A percentile compares a stretch with the other conserved stretches of the same genome.
phyloP scores from a whole-genome alignment of 306 rosid species.

The Cucumis melo region DNA sequence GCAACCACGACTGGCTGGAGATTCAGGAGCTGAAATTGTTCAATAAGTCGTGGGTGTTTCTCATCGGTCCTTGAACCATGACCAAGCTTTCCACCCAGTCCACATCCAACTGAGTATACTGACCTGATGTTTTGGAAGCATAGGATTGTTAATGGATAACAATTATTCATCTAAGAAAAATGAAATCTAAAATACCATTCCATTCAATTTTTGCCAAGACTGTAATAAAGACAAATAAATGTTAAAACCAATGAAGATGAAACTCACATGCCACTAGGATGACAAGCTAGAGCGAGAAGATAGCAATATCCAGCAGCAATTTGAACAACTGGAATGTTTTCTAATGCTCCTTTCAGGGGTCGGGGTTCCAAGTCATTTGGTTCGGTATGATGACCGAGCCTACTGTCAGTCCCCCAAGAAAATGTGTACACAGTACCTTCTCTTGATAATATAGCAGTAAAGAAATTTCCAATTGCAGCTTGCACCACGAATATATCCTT shows the following conservation, averaged over 20 bases:
- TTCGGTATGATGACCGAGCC: slow-evolving; percentile 83
- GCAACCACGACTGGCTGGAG: slow-evolving; percentile 80
- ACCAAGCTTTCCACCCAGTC: slow-evolving; percentile 96
- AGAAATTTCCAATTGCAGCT: slow-evolving; percentile 89
- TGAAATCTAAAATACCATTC: not conserved
- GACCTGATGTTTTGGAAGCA: slow-evolving; percentile 38
- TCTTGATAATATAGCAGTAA: slow-evolving; percentile 87
- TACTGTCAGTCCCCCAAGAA: slow-evolving; percentile 76
- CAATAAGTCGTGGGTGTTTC: slow-evolving; percentile 65
- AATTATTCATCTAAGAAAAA: not conserved
- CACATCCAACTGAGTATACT: slow-evolving; percentile 91
- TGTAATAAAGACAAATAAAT: not conserved
- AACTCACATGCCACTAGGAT: slow-evolving; percentile 87
- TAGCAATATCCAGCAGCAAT: slow-evolving; percentile 97
- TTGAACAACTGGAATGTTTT: slow-evolving; percentile 80
- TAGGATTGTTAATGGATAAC: not conserved
- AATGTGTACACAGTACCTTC: slow-evolving; percentile 87
- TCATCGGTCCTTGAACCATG: slow-evolving; percentile 79
- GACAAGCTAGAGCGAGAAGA: slow-evolving; percentile 89
- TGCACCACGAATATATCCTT: slow-evolving; percentile 82
- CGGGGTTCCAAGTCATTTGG: slow-evolving; percentile 59
- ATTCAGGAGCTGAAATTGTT: slow-evolving; percentile 53
- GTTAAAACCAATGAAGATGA: slow-evolving; percentile 1
- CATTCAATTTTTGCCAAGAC: not conserved
- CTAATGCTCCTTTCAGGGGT: slow-evolving; percentile 71